Conservation (phyloP, 306 rosid species). For the Mimosa bimucronata region DNA sequence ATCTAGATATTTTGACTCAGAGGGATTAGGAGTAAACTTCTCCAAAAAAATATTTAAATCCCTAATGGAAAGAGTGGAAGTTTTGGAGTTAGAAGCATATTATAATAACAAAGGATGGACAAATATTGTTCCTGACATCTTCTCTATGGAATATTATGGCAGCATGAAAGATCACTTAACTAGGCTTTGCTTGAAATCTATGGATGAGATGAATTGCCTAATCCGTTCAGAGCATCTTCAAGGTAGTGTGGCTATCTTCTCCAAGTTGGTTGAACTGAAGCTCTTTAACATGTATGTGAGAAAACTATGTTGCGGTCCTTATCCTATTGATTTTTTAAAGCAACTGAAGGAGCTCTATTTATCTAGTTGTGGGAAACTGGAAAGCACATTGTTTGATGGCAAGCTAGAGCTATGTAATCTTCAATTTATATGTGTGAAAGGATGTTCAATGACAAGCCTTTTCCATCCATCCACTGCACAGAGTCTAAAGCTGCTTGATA, state of each 20-base stretch:
- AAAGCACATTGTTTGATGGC: background rate
- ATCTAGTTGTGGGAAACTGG: background rate
- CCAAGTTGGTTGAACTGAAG: background rate
- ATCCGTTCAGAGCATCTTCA: background rate
- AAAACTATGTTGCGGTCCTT: background rate
- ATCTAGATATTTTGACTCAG: background rate
- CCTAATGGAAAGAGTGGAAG: background rate
- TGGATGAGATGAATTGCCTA: slow-evolving; percentile 1
- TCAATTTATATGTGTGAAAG: rapidly evolving
- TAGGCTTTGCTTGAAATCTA: background rate
- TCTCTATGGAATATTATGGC: background rate
- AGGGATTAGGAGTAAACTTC: background rate
- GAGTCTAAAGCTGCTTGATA: slow-evolving; percentile 15
- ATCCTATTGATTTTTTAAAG: background rate
- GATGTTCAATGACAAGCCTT: background rate
- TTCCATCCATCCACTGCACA: background rate
- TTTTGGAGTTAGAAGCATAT: background rate
- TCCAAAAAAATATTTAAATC: background rate
- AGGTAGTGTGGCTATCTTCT: background rate
- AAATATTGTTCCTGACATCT: slow-evolving; percentile 32
- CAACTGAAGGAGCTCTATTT: background rate
- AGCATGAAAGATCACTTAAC: background rate
- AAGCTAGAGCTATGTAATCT: background rate
- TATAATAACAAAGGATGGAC: slow-evolving; percentile 1
- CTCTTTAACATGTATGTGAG: background rate